Evolutionary conservation across 1,284 basidiomycete species (phyloP).

Genomic region (Ganoderma multipileum): DNA sequence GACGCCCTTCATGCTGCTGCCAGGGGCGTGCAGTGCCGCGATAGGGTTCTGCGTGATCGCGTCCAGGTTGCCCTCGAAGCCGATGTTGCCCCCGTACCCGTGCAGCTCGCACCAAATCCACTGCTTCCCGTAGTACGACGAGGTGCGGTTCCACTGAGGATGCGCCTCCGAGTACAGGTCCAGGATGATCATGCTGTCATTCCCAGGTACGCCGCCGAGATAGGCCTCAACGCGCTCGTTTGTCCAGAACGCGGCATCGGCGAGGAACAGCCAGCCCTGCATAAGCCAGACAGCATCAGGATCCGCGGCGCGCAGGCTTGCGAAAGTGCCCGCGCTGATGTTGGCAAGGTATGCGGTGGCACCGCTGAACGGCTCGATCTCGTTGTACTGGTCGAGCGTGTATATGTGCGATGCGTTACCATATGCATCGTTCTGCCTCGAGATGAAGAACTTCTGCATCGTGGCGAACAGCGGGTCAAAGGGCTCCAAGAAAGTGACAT

Average conservation of each 20-base stretch:
- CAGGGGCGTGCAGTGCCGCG: slow-evolving; percentile 39
- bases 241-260: slow-evolving; percentile 46
- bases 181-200: slow-evolving; percentile 50
- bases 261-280: slow-evolving; percentile 55
- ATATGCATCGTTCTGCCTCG: slow-evolving; percentile 48
- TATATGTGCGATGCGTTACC: slow-evolving; percentile 50
- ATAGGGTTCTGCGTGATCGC: slow-evolving; percentile 44
- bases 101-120: slow-evolving; percentile 56
- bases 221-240: slow-evolving; percentile 47
- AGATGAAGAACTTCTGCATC: slow-evolving; percentile 49
- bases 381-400: slow-evolving; percentile 55
- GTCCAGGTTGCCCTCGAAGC: slow-evolving; percentile 49
- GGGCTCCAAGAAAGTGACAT: slow-evolving; percentile 50
- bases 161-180: slow-evolving; percentile 50
- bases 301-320: slow-evolving; percentile 47
- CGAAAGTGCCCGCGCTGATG: slow-evolving; percentile 44
- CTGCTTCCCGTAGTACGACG: slow-evolving; percentile 48
- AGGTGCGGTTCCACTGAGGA: slow-evolving; percentile 50
- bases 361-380: slow-evolving; percentile 48
- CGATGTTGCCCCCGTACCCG: slow-evolving; percentile 51
- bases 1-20: slow-evolving; percentile 47
- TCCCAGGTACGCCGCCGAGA: slow-evolving; percentile 45
- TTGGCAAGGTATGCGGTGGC: slow-evolving; percentile 44
- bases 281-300: slow-evolving; percentile 51
- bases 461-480: slow-evolving; percentile 47